Conservation (phyloP, 2,329 filamentous ascomycete species). For the Alternaria postmessia region DNA sequence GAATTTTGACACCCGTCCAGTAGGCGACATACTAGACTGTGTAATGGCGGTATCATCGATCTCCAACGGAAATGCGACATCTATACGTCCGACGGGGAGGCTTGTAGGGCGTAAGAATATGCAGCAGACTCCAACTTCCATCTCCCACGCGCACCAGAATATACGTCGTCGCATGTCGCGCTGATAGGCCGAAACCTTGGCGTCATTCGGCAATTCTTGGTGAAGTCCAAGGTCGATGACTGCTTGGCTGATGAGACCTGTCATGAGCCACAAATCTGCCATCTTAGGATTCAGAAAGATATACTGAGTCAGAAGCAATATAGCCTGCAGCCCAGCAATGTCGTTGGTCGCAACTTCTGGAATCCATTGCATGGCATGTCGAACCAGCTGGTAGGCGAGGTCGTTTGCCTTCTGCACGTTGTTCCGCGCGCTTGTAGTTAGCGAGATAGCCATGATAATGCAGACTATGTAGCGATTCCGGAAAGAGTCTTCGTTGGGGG, state of each 20-base stretch:
- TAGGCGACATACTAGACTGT: conserved; percentile 32
- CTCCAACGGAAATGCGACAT: conserved; percentile 44
- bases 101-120: conserved; percentile 44
- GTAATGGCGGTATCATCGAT: conserved; percentile 48
- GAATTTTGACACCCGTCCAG: conserved; percentile 46
- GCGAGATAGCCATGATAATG: conserved; percentile 49
- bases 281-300: conserved; percentile 49
- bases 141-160: conserved; percentile 51
- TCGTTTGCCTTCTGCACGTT: conserved; percentile 46
- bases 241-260: conserved; percentile 48
- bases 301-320: conserved; percentile 48
- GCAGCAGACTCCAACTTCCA: conserved; percentile 48
- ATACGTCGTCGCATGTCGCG: conserved; percentile 50
- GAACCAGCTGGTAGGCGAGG: conserved; percentile 43
- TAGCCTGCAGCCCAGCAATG: conserved; percentile 44
- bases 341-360: conserved; percentile 49
- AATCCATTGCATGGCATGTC: conserved; percentile 48
- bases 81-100: conserved; percentile 40
- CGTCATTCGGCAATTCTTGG: conserved; percentile 45
- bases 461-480: conserved; percentile 48
- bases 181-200: conserved; percentile 35
- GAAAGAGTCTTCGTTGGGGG: conserved; percentile 35
- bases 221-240: conserved; percentile 49
- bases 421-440: conserved; percentile 45
- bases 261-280: conserved; percentile 49